Percentiles rank a stretch among this genome's conserved stretches.
Evolutionary conservation across 2,329 filamentous ascomycete genomes (phyloP).

Genomic region (Cordyceps javanica): DNA sequence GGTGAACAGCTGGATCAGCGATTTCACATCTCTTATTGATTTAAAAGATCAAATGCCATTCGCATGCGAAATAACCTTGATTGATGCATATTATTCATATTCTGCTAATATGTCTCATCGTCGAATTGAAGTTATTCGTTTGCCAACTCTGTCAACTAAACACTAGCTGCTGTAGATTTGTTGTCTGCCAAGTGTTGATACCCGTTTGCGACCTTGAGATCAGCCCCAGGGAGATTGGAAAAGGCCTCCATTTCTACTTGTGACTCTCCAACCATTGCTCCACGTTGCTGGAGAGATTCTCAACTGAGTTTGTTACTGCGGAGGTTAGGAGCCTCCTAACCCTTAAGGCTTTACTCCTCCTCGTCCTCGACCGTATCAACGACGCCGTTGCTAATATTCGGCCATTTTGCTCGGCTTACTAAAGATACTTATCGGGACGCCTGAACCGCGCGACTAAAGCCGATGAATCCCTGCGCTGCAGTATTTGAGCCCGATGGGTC

Average conservation of each 20-base stretch:
- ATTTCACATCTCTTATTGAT: neutral
- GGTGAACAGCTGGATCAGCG: neutral
- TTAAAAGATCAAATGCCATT: neutral
- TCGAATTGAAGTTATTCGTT: neutral
- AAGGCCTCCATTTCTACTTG: neutral
- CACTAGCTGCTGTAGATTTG: neutral
- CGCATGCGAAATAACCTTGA: neutral
- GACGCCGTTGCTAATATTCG: neutral
- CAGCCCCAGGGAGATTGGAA: too few relatives aligned
- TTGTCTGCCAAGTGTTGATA: neutral
- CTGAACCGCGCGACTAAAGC: neutral
- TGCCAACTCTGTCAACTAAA: neutral
- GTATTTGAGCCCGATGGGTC: neutral
- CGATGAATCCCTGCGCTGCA: conserved; percentile 7
- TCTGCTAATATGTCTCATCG: neutral
- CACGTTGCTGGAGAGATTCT: neutral
- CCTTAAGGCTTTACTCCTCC: neutral
- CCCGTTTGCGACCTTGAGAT: conserved; percentile 6
- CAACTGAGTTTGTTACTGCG: neutral
- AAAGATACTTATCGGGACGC: neutral
- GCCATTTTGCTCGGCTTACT: neutral
- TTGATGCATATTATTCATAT: neutral
- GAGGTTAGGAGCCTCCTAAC: neutral
- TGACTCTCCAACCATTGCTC: neutral
- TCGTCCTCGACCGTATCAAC: neutral